Percentiles rank a stretch among this genome's conserved stretches.
Evolutionary conservation across 2,329 filamentous ascomycete genomes (phyloP).

Genomic region (Nemania diffusa): DNA sequence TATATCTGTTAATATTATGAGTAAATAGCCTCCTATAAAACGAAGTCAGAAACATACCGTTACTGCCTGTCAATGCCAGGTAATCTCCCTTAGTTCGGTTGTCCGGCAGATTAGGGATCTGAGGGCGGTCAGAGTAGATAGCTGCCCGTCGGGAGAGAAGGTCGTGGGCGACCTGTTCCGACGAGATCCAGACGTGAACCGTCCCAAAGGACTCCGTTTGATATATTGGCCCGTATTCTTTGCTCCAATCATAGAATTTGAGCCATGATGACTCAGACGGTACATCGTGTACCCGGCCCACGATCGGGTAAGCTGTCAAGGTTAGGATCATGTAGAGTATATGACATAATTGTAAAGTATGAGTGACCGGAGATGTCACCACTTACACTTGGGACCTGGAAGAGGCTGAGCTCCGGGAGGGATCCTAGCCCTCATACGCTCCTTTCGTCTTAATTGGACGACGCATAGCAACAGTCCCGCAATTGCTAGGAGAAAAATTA

Average conservation of each 20-base stretch:
- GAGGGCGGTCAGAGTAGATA: conserved; percentile 60
- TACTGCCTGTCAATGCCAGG: conserved; percentile 57
- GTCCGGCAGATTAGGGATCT: conserved; percentile 59
- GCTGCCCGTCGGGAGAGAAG: conserved; percentile 54
- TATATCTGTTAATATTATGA: conserved; percentile 49
- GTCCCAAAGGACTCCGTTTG: conserved; percentile 58
- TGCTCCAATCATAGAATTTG: conserved; percentile 61
- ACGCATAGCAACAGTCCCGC: conserved; percentile 33
- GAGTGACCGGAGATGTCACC: not conserved
- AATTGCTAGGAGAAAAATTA: conserved; percentile 37
- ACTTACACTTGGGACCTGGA: conserved; percentile 47
- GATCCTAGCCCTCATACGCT: conserved; percentile 37
- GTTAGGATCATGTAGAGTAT: conserved; percentile 23
- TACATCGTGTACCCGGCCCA: conserved; percentile 59
- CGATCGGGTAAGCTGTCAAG: conserved; percentile 53
- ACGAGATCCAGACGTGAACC: conserved; percentile 61
- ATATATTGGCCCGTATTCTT: conserved; percentile 60
- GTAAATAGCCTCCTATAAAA: not conserved
- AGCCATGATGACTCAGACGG: conserved; percentile 56
- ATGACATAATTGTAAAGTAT: not conserved
- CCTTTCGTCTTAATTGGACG: conserved; percentile 35
- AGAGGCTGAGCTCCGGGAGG: conserved; percentile 43
- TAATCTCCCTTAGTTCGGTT: conserved; percentile 60
- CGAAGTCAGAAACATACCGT: conserved; percentile 45
- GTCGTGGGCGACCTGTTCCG: conserved; percentile 57